phyloP scores from a whole-genome alignment of 768 basidiomycete genomes.

The Neoboletus brunneissimus region DNA sequence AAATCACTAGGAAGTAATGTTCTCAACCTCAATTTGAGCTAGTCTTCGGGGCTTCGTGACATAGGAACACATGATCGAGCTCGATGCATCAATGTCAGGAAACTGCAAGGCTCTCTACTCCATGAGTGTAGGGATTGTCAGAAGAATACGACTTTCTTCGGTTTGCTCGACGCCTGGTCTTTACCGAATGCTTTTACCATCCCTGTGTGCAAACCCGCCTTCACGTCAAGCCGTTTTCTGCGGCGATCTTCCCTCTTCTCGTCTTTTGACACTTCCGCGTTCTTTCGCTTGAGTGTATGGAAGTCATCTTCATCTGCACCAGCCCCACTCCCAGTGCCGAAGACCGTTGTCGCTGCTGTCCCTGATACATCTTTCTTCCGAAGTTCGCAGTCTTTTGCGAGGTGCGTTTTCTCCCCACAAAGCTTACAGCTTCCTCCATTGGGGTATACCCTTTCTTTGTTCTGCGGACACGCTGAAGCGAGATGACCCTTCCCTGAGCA shows the following conservation, averaged over 20 bases:
- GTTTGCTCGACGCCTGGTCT: constrained; percentile 17
- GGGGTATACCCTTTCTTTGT: constrained; percentile 80
- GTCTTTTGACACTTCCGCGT: constrained; percentile 55
- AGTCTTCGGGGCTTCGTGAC: background rate
- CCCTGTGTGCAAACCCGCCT: constrained; percentile 43
- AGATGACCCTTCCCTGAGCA: constrained; percentile 84
- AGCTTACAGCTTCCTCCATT: constrained; percentile 90
- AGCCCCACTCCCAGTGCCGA: constrained; percentile 43
- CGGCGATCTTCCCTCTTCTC: constrained; percentile 48
- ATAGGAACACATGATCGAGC: background rate
- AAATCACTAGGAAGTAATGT: too few relatives aligned
- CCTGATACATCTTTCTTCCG: constrained; percentile 51
- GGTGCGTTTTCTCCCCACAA: constrained; percentile 80
- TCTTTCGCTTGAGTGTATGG: constrained; percentile 70
- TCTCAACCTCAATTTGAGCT: background rate
- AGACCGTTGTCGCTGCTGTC: constrained; percentile 17
- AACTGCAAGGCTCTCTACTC: background rate
- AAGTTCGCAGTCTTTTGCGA: constrained; percentile 78
- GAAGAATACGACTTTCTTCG: constrained; percentile 51
- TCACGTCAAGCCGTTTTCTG: constrained; percentile 42
- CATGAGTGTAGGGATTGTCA: constrained; percentile 19
- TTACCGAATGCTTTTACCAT: constrained; percentile 36
- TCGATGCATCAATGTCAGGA: background rate
- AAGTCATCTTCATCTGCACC: constrained; percentile 97
- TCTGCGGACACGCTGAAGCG: constrained; percentile 77